phyloP scores from a whole-genome alignment of 2,329 filamentous ascomycete genomes.

The Cytospora piceicola region DNA sequence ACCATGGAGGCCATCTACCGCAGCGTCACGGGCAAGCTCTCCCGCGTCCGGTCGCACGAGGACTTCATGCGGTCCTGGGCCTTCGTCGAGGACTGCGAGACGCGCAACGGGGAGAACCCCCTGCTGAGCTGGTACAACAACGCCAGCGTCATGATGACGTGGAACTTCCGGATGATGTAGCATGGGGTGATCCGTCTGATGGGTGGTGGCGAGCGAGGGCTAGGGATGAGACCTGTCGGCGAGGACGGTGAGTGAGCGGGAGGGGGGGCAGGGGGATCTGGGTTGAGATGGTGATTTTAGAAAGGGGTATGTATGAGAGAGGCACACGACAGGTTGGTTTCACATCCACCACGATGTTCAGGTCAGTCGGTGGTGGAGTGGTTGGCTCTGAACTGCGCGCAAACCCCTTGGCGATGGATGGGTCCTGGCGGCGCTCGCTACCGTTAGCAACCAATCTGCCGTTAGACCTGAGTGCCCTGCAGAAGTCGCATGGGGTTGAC shows the following conservation, averaged over 20 bases:
- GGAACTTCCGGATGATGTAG: conserved; percentile 30
- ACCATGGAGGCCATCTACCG: conserved; percentile 92
- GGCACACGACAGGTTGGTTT: not conserved
- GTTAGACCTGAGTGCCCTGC: too few species aligned
- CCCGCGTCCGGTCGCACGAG: conserved; percentile 81
- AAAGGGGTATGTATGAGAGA: not conserved
- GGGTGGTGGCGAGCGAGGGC: too few species aligned
- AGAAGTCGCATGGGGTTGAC: not conserved
- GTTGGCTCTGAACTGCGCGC: too few species aligned
- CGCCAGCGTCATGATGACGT: conserved; percentile 85
- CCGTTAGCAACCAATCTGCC: too few species aligned
- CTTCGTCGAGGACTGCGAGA: conserved; percentile 86
- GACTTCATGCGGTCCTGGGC: conserved; percentile 92
- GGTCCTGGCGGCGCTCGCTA: not conserved
- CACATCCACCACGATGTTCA: too few species aligned
- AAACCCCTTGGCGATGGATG: too few species aligned
- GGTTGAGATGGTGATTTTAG: conserved; percentile 3
- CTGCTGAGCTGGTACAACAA: conserved; percentile 94
- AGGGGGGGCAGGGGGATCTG: too few species aligned
- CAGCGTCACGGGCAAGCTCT: conserved; percentile 89
- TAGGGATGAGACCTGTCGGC: too few species aligned
- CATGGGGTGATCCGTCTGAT: too few species aligned
- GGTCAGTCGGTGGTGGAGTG: too few species aligned
- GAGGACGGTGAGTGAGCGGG: too few species aligned
- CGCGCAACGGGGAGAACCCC: conserved; percentile 89